Conservation (phyloP, 2,329 filamentous ascomycete genomes). For the Xylariaceae sp. region DNA sequence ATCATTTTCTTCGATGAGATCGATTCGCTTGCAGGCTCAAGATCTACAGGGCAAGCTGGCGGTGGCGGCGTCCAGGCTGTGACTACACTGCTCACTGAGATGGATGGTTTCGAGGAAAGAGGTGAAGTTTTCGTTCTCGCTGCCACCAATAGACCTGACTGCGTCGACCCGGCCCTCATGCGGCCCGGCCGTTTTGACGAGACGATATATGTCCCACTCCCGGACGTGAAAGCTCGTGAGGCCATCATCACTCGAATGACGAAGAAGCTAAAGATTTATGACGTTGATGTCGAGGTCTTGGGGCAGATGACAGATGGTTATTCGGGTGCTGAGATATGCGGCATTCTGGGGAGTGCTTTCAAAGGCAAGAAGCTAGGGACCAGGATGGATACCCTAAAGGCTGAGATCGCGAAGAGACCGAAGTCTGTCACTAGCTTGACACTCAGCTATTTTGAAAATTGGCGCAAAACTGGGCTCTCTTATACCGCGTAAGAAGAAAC, state of each 20-base stretch:
- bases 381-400: slow-evolving; percentile 17
- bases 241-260: slow-evolving; percentile 74
- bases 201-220: slow-evolving; percentile 81
- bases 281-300: slow-evolving; percentile 65
- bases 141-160: slow-evolving; percentile 86
- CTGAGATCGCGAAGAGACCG: slow-evolving; percentile 15
- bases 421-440: slow-evolving; percentile 15
- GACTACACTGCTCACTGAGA: slow-evolving; percentile 86
- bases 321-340: slow-evolving; percentile 78
- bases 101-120: slow-evolving; percentile 88
- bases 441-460: slow-evolving; percentile 16
- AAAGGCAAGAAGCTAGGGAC: slow-evolving; percentile 28
- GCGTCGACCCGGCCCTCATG: slow-evolving; percentile 80
- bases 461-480: slow-evolving; percentile 10
- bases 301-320: slow-evolving; percentile 69
- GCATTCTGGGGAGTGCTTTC: slow-evolving; percentile 48
- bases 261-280: slow-evolving; percentile 56
- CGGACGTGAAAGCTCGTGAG: slow-evolving; percentile 67
- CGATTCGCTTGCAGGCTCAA: slow-evolving; percentile 70
- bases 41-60: slow-evolving; percentile 36
- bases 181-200: slow-evolving; percentile 83
- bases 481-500: no score
- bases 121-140: slow-evolving; percentile 83
- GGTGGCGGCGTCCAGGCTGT: slow-evolving; percentile 71
- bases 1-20: slow-evolving; percentile 99